These are phyloP conservation scores for Kwoniella pini DNA, from an alignment of 768 basidiomycete species.

Conservation along the genomic window DNA sequence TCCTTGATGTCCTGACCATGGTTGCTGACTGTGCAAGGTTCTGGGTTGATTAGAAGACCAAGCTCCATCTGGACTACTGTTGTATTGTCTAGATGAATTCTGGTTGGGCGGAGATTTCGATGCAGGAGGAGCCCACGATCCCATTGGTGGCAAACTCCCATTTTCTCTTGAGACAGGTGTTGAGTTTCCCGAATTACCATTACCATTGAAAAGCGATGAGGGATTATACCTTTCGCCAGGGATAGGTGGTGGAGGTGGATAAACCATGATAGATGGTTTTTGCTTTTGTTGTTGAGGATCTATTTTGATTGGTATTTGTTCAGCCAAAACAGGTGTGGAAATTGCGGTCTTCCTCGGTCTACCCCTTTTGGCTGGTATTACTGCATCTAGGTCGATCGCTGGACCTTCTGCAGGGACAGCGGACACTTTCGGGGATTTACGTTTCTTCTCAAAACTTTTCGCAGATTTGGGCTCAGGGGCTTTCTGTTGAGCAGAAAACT, in stretches of 20 bases:
- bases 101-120: slow-evolving; percentile 5
- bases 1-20: neutral
- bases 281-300: neutral
- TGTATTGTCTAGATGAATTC: slow-evolving; percentile 1
- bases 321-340: neutral
- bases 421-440: slow-evolving; percentile 4
- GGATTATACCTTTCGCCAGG: slow-evolving; percentile 20
- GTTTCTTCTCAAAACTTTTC: slow-evolving; percentile 11
- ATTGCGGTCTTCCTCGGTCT: slow-evolving; percentile 17
- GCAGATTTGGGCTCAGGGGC: neutral
- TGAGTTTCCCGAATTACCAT: neutral
- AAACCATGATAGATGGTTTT: slow-evolving; percentile 24
- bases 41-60: slow-evolving; percentile 1
- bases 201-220: slow-evolving; percentile 8
- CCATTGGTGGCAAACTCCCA: slow-evolving; percentile 18
- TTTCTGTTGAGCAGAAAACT: slow-evolving; percentile 2
- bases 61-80: neutral
- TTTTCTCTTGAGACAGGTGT: neutral
- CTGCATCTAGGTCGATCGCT: neutral
- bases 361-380: slow-evolving; percentile 14
- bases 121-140: slow-evolving; percentile 26
- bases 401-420: neutral
- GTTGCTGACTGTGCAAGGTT: neutral
- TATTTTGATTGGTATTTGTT: neutral
- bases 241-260: slow-evolving; percentile 21